Evolutionary conservation across 345 rosid species (phyloP), one percentile per base, ranked within the genome.

Genomic region (Populus tremula): DNA sequence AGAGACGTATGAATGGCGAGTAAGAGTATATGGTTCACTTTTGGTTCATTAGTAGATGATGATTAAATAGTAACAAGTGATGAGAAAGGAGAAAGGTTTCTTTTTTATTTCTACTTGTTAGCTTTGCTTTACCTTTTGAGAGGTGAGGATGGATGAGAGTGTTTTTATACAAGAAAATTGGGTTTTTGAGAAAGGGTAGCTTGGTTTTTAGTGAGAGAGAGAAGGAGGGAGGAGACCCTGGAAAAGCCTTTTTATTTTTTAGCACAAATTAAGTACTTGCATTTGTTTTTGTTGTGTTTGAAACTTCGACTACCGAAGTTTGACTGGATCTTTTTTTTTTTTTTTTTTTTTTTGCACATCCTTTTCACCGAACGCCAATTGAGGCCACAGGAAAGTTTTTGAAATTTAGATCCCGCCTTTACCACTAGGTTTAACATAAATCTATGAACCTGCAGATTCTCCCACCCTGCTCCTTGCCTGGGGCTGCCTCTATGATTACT

Each of bases 331-430:
- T 47, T n/a, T 4, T n/a, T 31, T 3, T 4, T 61, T 61, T 56
- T 18, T 1, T 54, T 9, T 2, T 53, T 14, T 20, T 18, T 18
- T 12, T 8, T 16, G 17, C 20, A 17, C 17, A 29, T 36, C 56
- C 23, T 77, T 76, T 71, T 73, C 43, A 50, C 75, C 70, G 81
- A 79, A 72, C 85, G 87, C 83, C 87, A 84, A 79, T 45, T 70
- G 65, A 79, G 85, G 83, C 85, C 77, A 74, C 53, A 5, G 18
- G 10, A 53, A 56, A 4, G 7, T n/a, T 72, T 82, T 78, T 75
- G 73, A 82, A 83, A 63, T 11, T 3, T 66, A 8, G 70, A 56
- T 74, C 85, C 87, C 83, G 74, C 81, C 76, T 53, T 41, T 23
- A 21, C 45, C 17, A 12, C 53, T 41, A 25, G 72, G 18, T 2